These are phyloP conservation scores for Cercospora sesami DNA, from an alignment of 2,329 filamentous ascomycete genomes.

Conservation along the genomic window DNA sequence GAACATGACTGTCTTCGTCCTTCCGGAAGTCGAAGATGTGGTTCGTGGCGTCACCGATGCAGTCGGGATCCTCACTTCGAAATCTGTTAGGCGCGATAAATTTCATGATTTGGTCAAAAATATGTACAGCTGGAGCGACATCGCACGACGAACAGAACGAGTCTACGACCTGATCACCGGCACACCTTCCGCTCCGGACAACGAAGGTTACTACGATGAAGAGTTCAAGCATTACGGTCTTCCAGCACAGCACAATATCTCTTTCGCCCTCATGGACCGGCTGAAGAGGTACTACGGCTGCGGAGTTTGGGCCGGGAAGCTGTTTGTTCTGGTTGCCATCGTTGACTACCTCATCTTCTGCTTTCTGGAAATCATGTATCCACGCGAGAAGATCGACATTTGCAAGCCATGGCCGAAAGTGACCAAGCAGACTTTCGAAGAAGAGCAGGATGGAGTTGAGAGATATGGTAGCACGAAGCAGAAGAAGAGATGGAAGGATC, in stretches of 20 bases:
- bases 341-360: conserved; percentile 92
- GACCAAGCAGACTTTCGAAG: background rate
- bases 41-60: conserved; percentile 86
- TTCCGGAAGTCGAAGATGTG: conserved; percentile 93
- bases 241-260: conserved; percentile 52
- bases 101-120: conserved; percentile 97
- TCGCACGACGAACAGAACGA: conserved; percentile 87
- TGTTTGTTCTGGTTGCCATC: conserved; percentile 92
- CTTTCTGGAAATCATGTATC: conserved; percentile 82
- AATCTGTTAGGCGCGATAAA: conserved; percentile 74
- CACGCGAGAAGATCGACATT: conserved; percentile 81
- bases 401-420: conserved; percentile 77
- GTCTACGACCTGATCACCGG: conserved; percentile 94
- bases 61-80: conserved; percentile 78
- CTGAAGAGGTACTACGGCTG: conserved; percentile 97
- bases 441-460: background rate
- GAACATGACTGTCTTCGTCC: conserved; percentile 97
- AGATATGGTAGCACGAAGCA: conserved; percentile 1
- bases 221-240: conserved; percentile 63
- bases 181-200: conserved; percentile 61
- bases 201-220: conserved; percentile 84
- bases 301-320: conserved; percentile 95
- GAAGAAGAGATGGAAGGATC: conserved; percentile 4
- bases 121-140: conserved; percentile 99
- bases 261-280: conserved; percentile 89